phyloP scores from a whole-genome alignment of 352 stramenopile species.

The Globisporangium viniferum region DNA sequence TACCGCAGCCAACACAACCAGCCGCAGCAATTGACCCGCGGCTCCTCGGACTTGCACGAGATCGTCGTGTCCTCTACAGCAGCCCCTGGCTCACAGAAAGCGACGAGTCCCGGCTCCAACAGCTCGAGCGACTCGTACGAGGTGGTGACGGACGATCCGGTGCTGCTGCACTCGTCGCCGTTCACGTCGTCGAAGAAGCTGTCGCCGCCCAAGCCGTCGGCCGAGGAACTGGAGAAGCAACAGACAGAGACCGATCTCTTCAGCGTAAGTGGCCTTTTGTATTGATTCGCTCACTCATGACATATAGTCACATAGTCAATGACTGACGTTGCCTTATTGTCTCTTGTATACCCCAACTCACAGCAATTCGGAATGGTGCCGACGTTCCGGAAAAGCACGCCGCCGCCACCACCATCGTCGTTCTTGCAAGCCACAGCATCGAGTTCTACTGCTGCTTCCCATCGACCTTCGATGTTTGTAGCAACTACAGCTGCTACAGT shows the following conservation, averaged over 20 bases:
- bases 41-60: constrained; percentile 23
- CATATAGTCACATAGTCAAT: too few relatives aligned
- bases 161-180: constrained; percentile 22
- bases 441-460: constrained; percentile 8
- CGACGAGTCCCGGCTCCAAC: constrained; percentile 48
- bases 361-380: constrained; percentile 86
- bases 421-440: constrained; percentile 16
- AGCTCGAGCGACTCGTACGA: constrained; percentile 76
- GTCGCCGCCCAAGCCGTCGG: constrained; percentile 3
- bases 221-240: constrained; percentile 30
- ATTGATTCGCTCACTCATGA: too few relatives aligned
- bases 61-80: constrained; percentile 17
- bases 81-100: neutral
- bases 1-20: neutral
- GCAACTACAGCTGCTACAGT: constrained; percentile 1
- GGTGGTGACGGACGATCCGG: constrained; percentile 39
- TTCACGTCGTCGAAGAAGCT: constrained; percentile 15
- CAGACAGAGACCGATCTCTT: constrained; percentile 67
- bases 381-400: constrained; percentile 65
- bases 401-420: constrained; percentile 27
- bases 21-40: neutral
- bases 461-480: constrained; percentile 21
- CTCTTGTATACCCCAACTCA: neutral
- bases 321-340: neutral
- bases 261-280: constrained; percentile 32